Evolutionary conservation across 2,329 filamentous ascomycete genomes (phyloP), one percentile per base, ranked within the genome.

Genomic region (Aureobasidium namibiae): DNA sequence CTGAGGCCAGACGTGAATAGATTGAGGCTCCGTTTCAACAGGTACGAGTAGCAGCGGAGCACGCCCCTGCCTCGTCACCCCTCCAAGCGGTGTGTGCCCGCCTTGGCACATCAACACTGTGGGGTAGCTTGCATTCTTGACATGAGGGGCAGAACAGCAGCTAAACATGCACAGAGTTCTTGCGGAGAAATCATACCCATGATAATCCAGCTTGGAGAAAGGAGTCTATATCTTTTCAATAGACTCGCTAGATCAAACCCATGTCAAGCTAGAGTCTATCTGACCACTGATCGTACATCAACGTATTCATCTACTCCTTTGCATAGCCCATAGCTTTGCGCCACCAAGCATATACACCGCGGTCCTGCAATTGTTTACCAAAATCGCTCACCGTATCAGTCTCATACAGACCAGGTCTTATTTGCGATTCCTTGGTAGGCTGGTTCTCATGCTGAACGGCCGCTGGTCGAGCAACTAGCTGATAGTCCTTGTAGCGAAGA

Each of bases 401-500:
- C 70, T 90, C 86, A 52, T 80, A 67, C 6, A 79, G 63, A 52
- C 74, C 75, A 2, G 74, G 56, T 82, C 74, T 2, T 73, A 74
- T 21, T 62, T 56, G 18, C 60, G 34, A 16, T 53, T 53, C n/a
- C 14, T 33, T 26, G 6, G 58, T 48, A 5, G 52, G 24, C 18
- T 48, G 39, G 2, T 4, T 50, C 39, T 36, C 39, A 61, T 52
- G 61, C n/a, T 63, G 61, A 16, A 77, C 64, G 10, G 64, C 65
- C 3, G 71, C 78, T 10, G 83, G 82, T 63, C 81, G 80, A 16
- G 74, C 75, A 8, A 79, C 80, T 48, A 89, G 79, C 62, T 87
- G 83, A 56, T 86, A 90, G 69, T 90, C 86, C 64, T 90, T 90
- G 72, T 90, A 90, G 7, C 85, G 78, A 42, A 90, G 71, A 26